Evolutionary conservation across 2,329 filamentous ascomycete genomes (phyloP).

Genomic region (Claviceps humidiphila): DNA sequence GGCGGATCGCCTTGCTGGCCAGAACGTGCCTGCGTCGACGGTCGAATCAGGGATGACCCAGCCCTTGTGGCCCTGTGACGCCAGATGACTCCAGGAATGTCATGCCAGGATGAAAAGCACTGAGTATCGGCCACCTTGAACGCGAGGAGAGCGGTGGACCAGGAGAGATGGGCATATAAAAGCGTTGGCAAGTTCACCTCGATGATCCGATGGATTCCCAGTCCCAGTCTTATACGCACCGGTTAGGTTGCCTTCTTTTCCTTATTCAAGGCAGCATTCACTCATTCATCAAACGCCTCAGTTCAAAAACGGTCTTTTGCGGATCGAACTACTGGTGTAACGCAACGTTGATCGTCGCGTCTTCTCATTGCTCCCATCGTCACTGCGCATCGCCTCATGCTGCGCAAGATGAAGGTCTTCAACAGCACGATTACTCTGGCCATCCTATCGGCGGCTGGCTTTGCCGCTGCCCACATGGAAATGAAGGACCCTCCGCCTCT

Average conservation of each 20-base stretch:
- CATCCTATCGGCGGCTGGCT: constrained; percentile 28
- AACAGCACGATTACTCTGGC: constrained; percentile 20
- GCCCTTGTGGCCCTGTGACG: not conserved
- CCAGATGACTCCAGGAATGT: too few relatives aligned
- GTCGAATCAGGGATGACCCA: not conserved
- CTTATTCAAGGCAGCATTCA: not conserved
- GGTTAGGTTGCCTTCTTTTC: not conserved
- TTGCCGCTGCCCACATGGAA: constrained; percentile 42
- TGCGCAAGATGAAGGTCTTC: not conserved
- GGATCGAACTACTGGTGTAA: not conserved
- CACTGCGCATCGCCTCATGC: too few relatives aligned
- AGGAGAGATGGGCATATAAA: not conserved
- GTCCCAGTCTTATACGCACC: too few relatives aligned
- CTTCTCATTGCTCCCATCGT: too few relatives aligned
- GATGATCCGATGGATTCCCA: not conserved
- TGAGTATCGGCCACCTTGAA: not conserved
- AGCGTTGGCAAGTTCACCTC: not conserved
- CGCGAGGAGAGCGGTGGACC: not conserved
- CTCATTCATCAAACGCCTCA: not conserved
- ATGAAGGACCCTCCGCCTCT: constrained; percentile 40
- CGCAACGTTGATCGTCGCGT: not conserved
- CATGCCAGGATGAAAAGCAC: too few relatives aligned
- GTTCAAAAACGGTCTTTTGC: not conserved
- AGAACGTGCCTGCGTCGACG: not conserved
- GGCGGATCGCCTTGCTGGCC: not conserved